These are phyloP conservation scores for Microcyclospora pomicola DNA, from an alignment of 2,329 filamentous ascomycete genomes.

Conservation along the genomic window DNA sequence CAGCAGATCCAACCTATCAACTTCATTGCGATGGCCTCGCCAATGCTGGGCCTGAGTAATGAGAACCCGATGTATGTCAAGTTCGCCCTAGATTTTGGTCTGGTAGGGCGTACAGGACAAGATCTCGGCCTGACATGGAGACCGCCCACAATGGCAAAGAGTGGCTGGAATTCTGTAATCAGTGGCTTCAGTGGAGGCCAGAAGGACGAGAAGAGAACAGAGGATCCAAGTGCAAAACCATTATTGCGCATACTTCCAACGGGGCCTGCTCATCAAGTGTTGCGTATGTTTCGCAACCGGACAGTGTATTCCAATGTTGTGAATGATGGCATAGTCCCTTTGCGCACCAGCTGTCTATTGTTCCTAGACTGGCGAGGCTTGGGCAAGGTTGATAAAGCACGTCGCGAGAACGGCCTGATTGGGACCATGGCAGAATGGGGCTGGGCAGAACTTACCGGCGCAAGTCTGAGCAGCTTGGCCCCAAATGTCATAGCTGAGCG, in stretches of 20 bases:
- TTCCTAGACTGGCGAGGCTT: conserved; percentile 95
- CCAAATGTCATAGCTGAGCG: conserved; percentile 14
- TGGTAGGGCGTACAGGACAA: conserved; percentile 91
- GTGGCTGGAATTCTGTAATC: conserved; percentile 79
- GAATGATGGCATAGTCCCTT: conserved; percentile 90
- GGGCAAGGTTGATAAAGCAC: conserved; percentile 83
- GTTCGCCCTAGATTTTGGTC: conserved; percentile 88
- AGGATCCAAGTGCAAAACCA: conserved; percentile 74
- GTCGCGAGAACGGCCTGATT: conserved; percentile 79
- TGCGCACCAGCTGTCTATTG: conserved; percentile 87
- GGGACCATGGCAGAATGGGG: conserved; percentile 89
- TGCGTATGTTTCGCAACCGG: conserved; percentile 77
- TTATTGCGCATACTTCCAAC: conserved; percentile 78
- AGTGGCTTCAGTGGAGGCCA: conserved; percentile 58
- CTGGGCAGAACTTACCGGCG: conserved; percentile 77
- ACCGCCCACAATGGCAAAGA: conserved; percentile 69
- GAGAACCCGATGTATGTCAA: conserved; percentile 96
- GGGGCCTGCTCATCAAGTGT: conserved; percentile 73
- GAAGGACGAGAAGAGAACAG: conserved; percentile 37
- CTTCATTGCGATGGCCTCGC: conserved; percentile 77
- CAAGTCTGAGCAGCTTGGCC: conserved; percentile 44
- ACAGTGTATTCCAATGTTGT: conserved; percentile 96
- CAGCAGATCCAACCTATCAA: conserved; percentile 74
- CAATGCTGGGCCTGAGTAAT: conserved; percentile 83
- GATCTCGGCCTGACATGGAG: conserved; percentile 92